Evolutionary conservation across 73 alveolate genomes (phyloP).

Genomic region (Paraurostyla sp.): DNA sequence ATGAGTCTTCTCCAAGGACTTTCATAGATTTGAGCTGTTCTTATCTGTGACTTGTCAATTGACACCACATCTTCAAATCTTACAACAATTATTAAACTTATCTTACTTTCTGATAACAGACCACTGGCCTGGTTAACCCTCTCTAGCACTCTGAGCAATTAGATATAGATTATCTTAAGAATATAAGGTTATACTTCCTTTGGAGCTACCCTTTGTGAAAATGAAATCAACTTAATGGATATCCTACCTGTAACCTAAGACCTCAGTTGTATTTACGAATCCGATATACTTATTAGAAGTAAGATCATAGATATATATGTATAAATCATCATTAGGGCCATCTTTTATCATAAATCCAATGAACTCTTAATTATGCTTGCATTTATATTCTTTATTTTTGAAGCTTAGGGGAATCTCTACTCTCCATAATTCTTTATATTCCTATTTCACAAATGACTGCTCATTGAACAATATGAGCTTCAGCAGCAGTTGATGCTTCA

Average conservation of each 20-base stretch:
- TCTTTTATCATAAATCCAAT: conserved; percentile 50
- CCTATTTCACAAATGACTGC: not conserved
- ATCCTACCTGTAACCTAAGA: not conserved
- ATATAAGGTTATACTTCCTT: conserved; percentile 57
- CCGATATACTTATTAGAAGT: conserved; percentile 61
- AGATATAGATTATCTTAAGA: conserved; percentile 50
- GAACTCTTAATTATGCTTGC: conserved; percentile 38
- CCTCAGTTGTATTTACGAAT: conserved; percentile 52
- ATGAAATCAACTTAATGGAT: conserved; percentile 1
- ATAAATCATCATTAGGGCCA: conserved; percentile 1
- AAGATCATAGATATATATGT: conserved; percentile 63
- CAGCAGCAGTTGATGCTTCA: conserved; percentile 18
- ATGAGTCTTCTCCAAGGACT: conserved; percentile 40
- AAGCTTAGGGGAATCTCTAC: conserved; percentile 31
- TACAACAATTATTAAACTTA: not conserved
- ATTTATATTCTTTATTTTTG: not conserved
- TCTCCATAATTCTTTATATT: conserved; percentile 35
- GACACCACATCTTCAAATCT: conserved; percentile 50
- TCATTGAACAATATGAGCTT: conserved; percentile 3
- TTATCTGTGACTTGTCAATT: not conserved
- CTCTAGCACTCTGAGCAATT: conserved; percentile 57
- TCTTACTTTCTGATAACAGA: conserved; percentile 44
- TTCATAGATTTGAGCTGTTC: conserved; percentile 26
- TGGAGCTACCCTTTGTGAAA: conserved; percentile 39
- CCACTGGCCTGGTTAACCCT: conserved; percentile 54